These are phyloP conservation scores for Lyophyllum semitale DNA, from an alignment of 768 basidiomycete genomes.

Conservation along the genomic window DNA sequence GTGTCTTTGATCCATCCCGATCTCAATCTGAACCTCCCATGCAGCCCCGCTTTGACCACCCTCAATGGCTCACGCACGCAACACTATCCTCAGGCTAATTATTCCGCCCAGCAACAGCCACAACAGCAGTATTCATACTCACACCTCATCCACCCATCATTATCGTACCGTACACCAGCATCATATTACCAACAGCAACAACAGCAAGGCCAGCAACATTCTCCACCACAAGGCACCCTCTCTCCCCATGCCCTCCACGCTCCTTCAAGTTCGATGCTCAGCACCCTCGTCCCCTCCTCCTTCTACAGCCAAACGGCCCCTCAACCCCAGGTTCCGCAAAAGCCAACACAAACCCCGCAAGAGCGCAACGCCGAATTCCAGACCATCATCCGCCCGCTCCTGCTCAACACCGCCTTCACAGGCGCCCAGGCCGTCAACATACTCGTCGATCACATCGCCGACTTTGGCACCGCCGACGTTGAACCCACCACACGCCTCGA, in stretches of 20 bases:
- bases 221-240: conserved; percentile 58
- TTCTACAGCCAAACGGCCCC: conserved; percentile 29
- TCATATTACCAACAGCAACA: conserved; percentile 30
- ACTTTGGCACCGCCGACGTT: conserved; percentile 65
- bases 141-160: conserved; percentile 39
- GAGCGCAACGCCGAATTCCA: conserved; percentile 59
- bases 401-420: conserved; percentile 61
- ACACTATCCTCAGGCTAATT: conserved; percentile 44
- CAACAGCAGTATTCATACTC: conserved; percentile 40
- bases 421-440: conserved; percentile 68
- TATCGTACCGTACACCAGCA: conserved; percentile 22
- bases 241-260: conserved; percentile 72
- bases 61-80: conserved; percentile 46
- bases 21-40: conserved; percentile 10
- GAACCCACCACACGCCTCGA: conserved; percentile 68
- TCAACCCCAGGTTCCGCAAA: conserved; percentile 24
- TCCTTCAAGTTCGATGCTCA: conserved; percentile 49
- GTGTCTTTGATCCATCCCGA: conserved; percentile 28
- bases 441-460: conserved; percentile 59
- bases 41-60: conserved; percentile 62
- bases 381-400: conserved; percentile 51
- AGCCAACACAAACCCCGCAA: conserved; percentile 42
- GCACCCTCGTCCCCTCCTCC: conserved; percentile 28
- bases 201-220: conserved; percentile 27
- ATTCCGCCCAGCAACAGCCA: conserved; percentile 39